Conservation (phyloP, 495 filamentous ascomycete genomes). For the Penicillium argentinense region DNA sequence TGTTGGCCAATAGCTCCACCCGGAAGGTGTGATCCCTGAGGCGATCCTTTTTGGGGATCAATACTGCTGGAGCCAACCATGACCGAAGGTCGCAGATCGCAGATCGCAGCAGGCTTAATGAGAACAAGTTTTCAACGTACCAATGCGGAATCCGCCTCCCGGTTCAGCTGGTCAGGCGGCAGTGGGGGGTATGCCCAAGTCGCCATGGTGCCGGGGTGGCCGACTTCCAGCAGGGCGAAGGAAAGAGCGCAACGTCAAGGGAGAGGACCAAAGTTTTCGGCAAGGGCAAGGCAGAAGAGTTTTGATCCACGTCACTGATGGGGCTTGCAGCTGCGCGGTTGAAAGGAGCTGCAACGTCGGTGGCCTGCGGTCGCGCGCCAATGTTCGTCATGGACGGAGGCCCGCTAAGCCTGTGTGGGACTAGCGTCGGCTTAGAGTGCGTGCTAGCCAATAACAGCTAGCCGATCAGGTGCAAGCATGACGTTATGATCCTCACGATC, state of each 20-base stretch:
- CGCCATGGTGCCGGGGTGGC: constrained; percentile 54
- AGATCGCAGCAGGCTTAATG: constrained; percentile 6
- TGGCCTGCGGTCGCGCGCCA: constrained; percentile 3
- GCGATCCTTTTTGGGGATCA: constrained; percentile 11
- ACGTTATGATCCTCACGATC: constrained; percentile 32
- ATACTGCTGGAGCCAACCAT: constrained; percentile 24
- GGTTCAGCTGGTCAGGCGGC: constrained; percentile 59
- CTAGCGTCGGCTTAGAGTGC: constrained; percentile 14
- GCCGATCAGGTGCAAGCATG: constrained; percentile 29
- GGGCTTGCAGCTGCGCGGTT: constrained; percentile 1
- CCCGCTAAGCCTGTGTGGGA: constrained; percentile 21
- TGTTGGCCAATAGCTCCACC: constrained; percentile 30
- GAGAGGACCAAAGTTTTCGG: constrained; percentile 2
- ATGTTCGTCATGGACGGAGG: constrained; percentile 31
- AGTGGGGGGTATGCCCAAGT: constrained; percentile 77
- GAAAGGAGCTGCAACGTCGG: constrained; percentile 24
- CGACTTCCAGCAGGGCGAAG: no score
- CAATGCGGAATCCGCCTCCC: constrained; percentile 65
- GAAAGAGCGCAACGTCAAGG: neutral
- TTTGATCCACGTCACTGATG: constrained; percentile 30
- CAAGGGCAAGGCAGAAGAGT: constrained; percentile 18
- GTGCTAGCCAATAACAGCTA: constrained; percentile 26
- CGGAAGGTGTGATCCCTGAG: constrained; percentile 4
- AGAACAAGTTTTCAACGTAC: constrained; percentile 42
- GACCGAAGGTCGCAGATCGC: constrained; percentile 6